phyloP scores from a whole-genome alignment of 257 asterid species.

The Mentha longifolia region DNA sequence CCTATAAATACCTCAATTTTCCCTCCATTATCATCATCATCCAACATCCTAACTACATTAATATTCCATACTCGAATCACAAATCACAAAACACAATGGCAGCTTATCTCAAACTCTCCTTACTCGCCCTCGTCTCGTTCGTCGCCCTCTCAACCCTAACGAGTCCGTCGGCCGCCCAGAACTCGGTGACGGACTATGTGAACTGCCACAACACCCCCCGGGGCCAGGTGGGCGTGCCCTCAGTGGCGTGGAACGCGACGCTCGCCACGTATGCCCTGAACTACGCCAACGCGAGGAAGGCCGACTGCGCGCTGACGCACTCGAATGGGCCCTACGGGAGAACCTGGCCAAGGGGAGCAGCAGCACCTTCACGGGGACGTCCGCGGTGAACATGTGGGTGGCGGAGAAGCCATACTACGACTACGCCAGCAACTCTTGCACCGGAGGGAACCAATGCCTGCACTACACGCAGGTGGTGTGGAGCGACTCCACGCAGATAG shows the following conservation, averaged over 20 bases:
- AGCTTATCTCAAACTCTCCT: slow-evolving; percentile 15
- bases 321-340: slow-evolving; percentile 59
- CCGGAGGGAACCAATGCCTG: slow-evolving; percentile 41
- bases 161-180: slow-evolving; percentile 30
- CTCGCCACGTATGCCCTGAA: slow-evolving; percentile 48
- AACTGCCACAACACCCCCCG: slow-evolving; percentile 47
- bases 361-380: slow-evolving; percentile 32
- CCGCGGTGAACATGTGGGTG: slow-evolving; percentile 48
- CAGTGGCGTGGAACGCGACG: slow-evolving; percentile 44
- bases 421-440: slow-evolving; percentile 39
- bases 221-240: slow-evolving; percentile 39
- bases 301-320: slow-evolving; percentile 43
- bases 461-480: no score
- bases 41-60: neutral
- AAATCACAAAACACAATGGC: slow-evolving; percentile 30
- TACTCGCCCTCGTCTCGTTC: neutral
- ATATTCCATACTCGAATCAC: neutral
- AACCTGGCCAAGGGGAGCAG: slow-evolving; percentile 61
- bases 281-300: slow-evolving; percentile 39
- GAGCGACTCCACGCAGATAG: slow-evolving; percentile 43
- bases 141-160: slow-evolving; percentile 9
- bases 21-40: slow-evolving; percentile 1
- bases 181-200: slow-evolving; percentile 42
- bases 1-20: slow-evolving; percentile 36
- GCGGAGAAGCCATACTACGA: slow-evolving; percentile 43